These are phyloP conservation scores for Spergularia marina DNA, from an alignment of 148 eudicot genomes.

Conservation along the genomic window DNA sequence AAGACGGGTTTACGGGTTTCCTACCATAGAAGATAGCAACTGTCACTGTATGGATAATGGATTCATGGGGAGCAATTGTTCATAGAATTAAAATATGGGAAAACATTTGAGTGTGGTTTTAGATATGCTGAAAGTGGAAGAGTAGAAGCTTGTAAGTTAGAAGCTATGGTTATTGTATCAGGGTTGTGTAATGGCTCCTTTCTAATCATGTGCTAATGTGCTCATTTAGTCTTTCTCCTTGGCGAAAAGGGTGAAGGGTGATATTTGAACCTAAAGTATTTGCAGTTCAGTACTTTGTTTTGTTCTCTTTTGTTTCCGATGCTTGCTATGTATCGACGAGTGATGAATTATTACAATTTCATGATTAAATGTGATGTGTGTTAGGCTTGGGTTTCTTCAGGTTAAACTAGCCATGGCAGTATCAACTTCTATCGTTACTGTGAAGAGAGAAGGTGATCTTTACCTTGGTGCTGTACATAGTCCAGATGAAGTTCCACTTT, in stretches of 20 bases:
- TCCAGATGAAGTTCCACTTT: conserved; percentile 45
- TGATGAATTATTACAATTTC: not conserved
- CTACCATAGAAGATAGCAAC: too few species aligned
- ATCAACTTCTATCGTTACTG: conserved; percentile 24
- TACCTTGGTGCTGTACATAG: conserved; percentile 33
- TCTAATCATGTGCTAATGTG: not conserved
- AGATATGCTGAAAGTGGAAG: not conserved
- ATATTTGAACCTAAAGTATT: not conserved
- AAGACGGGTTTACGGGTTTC: not conserved
- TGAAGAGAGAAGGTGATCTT: conserved; percentile 31
- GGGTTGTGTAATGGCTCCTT: not conserved
- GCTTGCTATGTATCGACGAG: not conserved
- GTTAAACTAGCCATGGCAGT: conserved; percentile 37
- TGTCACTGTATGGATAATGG: too few species aligned
- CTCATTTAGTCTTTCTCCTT: not conserved
- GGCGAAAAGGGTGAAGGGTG: not conserved
- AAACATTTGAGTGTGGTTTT: too few species aligned
- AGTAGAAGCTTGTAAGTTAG: not conserved
- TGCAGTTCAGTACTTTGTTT: not conserved
- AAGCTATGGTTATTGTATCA: not conserved
- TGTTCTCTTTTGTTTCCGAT: conserved; percentile 6
- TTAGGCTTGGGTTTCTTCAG: conserved; percentile 71
- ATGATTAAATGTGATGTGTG: conserved; percentile 27
- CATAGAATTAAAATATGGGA: too few species aligned
- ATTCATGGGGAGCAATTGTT: too few species aligned